Evolutionary conservation across 1,284 basidiomycete species (phyloP).

Genomic region (Trichosporon sp.): DNA sequence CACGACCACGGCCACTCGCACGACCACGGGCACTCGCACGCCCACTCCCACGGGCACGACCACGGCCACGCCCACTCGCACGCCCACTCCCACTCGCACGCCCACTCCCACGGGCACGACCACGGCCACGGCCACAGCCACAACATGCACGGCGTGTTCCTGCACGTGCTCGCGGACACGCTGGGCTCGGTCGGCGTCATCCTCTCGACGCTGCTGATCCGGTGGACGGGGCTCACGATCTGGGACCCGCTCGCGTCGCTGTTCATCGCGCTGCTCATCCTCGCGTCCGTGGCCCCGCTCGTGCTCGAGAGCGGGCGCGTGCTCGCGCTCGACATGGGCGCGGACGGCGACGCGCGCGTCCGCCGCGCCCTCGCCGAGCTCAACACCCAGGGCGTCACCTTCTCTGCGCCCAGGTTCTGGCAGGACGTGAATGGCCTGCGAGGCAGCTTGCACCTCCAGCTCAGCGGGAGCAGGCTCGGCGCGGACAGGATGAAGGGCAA

Average conservation of each 20-base stretch:
- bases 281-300: slow-evolving; percentile 89
- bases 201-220: slow-evolving; percentile 90
- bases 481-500: not conserved
- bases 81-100: slow-evolving; percentile 36
- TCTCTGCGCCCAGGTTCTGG: slow-evolving; percentile 85
- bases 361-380: slow-evolving; percentile 73
- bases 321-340: slow-evolving; percentile 77
- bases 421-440: slow-evolving; percentile 82
- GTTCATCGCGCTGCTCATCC: slow-evolving; percentile 93
- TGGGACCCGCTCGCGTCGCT: slow-evolving; percentile 98
- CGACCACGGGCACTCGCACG: slow-evolving; percentile 1
- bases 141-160: slow-evolving; percentile 99
- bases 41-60: not conserved
- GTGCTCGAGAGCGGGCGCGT: slow-evolving; percentile 90
- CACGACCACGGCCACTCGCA: not conserved
- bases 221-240: slow-evolving; percentile 98
- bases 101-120: slow-evolving; percentile 39
- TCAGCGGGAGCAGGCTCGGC: slow-evolving; percentile 51
- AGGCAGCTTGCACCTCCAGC: slow-evolving; percentile 84
- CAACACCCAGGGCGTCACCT: slow-evolving; percentile 68
- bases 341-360: slow-evolving; percentile 61
- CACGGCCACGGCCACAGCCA: slow-evolving; percentile 69
- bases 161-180: slow-evolving; percentile 52
- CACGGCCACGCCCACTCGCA: slow-evolving; percentile 4
- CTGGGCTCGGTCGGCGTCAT: slow-evolving; percentile 81